These are phyloP conservation scores for Epichloe scottii DNA, from an alignment of 2,329 filamentous ascomycete genomes.

Conservation along the genomic window DNA sequence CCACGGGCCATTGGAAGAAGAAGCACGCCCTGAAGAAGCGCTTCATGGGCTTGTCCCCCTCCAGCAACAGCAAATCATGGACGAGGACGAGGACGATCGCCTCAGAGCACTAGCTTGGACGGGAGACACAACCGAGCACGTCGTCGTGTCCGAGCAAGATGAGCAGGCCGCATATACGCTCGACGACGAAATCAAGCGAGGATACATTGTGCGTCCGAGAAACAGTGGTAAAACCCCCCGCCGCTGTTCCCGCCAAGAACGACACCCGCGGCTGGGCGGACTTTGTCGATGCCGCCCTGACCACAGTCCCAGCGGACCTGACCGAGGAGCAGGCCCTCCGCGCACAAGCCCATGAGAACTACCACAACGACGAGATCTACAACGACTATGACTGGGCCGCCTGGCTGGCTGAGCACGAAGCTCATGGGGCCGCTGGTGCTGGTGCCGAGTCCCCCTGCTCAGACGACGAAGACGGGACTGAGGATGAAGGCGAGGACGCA, in stretches of 20 bases:
- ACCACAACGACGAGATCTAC: constrained; percentile 8
- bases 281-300: constrained; percentile 15
- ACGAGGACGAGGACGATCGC: constrained; percentile 22
- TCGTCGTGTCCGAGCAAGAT: not conserved
- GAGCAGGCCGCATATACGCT: constrained; percentile 10
- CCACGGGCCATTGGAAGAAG: constrained; percentile 27
- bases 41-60: constrained; percentile 26
- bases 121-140: constrained; percentile 12
- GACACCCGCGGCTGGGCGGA: constrained; percentile 14
- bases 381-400: constrained; percentile 12
- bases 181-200: constrained; percentile 22
- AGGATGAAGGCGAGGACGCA: not conserved
- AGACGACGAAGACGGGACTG: not conserved
- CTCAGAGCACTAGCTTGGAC: constrained; percentile 24
- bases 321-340: constrained; percentile 14
- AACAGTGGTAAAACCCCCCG: constrained; percentile 5
- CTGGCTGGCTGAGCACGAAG: constrained; percentile 11
- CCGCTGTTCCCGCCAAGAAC: constrained; percentile 5
- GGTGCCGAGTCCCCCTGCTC: no score
- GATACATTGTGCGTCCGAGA: constrained; percentile 15
- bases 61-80: constrained; percentile 26
- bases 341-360: constrained; percentile 13
- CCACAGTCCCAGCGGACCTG: constrained; percentile 12
- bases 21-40: constrained; percentile 33
- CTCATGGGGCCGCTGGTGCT: no score